Evolutionary conservation across 2,329 filamentous ascomycete genomes (phyloP).

Genomic region (Colletotrichum limetticola): DNA sequence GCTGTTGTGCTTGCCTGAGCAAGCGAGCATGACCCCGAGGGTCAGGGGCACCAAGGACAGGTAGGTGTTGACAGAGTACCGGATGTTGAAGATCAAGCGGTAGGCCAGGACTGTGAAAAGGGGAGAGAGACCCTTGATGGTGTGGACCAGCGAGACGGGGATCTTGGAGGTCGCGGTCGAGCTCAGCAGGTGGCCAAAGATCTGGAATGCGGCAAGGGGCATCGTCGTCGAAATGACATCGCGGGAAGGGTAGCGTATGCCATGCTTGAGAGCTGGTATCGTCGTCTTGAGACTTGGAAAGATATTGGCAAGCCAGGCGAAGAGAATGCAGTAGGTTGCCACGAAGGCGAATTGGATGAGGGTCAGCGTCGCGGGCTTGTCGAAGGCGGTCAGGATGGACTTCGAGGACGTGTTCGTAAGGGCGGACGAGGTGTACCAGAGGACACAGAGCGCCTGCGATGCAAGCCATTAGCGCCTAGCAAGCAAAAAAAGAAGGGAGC

Average conservation of each 20-base stretch:
- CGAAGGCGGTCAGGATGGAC: constrained; percentile 91
- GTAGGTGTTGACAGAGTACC: constrained; percentile 88
- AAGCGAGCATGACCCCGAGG: constrained; percentile 93
- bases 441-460: constrained; percentile 79
- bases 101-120: constrained; percentile 96
- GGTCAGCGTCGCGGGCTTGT: constrained; percentile 91
- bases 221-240: constrained; percentile 89
- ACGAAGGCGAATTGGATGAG: constrained; percentile 95
- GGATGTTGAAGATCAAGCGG: constrained; percentile 86
- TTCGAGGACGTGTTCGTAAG: constrained; percentile 98
- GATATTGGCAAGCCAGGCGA: constrained; percentile 78
- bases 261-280: constrained; percentile 84
- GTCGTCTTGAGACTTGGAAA: constrained; percentile 77
- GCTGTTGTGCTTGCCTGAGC: constrained; percentile 76
- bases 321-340: constrained; percentile 83
- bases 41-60: constrained; percentile 91
- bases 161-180: constrained; percentile 95
- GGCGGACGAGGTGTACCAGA: constrained; percentile 97
- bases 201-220: constrained; percentile 92
- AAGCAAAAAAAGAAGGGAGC: not conserved
- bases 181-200: constrained; percentile 91
- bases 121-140: constrained; percentile 96
- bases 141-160: constrained; percentile 96
- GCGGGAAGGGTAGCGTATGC: constrained; percentile 81
- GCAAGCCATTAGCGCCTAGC: constrained; percentile 11